Evolutionary conservation across 257 asterid genomes (phyloP).

Genomic region (Forsythia viridissima): DNA sequence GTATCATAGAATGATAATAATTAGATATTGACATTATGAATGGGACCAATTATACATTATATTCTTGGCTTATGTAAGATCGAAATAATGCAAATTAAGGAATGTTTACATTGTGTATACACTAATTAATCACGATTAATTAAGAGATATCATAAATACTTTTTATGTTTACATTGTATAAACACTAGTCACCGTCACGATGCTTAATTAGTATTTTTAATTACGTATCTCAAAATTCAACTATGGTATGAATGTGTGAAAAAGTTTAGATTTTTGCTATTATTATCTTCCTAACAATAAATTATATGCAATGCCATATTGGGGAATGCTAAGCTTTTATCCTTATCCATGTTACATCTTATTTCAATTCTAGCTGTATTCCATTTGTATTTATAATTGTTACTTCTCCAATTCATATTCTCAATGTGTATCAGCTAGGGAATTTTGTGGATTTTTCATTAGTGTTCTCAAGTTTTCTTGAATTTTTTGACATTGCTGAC

Average conservation of each 20-base stretch:
- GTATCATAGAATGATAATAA: constrained; percentile 29
- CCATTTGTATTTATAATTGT: no score
- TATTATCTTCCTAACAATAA: no score
- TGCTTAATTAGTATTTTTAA: no score
- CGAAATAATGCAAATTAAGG: background rate
- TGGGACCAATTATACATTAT: constrained; percentile 21
- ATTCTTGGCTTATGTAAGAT: constrained; percentile 6
- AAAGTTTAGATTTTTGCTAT: no score
- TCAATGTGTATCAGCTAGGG: no score
- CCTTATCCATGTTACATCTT: no score
- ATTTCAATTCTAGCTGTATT: no score
- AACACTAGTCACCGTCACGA: background rate
- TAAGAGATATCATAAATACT: background rate
- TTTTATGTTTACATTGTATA: background rate
- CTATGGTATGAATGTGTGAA: background rate
- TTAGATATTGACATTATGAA: constrained; percentile 20
- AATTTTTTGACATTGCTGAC: no score
- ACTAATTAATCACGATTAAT: background rate
- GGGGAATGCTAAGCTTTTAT: no score
- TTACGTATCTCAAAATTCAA: background rate
- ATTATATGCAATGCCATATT: no score
- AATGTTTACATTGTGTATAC: background rate
- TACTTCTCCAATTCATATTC: no score
- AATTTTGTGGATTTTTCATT: no score
- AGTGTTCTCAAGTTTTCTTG: background rate